A percentile compares a stretch with the other conserved stretches of the same genome.
These are phyloP conservation scores for Linnemannia elongata DNA, from an alignment of 192 early-diverging fungal species.

Conservation along the genomic window DNA sequence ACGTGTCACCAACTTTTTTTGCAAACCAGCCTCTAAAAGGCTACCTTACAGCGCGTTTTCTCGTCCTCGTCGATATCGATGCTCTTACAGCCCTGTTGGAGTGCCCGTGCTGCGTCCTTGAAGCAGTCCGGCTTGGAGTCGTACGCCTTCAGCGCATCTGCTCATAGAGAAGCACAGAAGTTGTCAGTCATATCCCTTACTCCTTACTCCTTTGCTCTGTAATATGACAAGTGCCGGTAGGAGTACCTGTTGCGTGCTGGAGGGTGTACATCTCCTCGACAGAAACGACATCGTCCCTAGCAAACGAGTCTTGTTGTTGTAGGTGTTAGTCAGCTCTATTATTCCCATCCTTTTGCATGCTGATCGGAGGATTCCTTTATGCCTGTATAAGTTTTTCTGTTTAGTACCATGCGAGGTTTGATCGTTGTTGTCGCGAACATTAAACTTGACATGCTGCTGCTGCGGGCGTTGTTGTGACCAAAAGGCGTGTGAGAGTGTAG, in stretches of 20 bases:
- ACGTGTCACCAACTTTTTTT: background rate
- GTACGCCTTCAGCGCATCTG: slow-evolving; percentile 40
- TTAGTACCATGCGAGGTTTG: background rate
- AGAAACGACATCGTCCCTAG: slow-evolving; percentile 7
- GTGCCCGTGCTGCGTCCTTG: slow-evolving; percentile 37
- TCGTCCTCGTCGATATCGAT: slow-evolving; percentile 49
- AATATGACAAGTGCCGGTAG: background rate
- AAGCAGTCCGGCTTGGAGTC: slow-evolving; percentile 54
- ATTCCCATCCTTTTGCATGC: background rate
- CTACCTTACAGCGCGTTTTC: slow-evolving; percentile 53
- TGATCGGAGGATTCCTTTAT: background rate
- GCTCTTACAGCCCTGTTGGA: slow-evolving; percentile 53
- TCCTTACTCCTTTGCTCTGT: background rate
- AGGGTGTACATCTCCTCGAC: slow-evolving; percentile 18
- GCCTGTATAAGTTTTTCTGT: background rate
- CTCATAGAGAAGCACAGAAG: background rate
- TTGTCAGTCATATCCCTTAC: background rate
- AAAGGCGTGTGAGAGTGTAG: background rate
- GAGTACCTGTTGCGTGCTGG: slow-evolving; percentile 29
- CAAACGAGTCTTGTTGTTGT: background rate
- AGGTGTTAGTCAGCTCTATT: background rate
- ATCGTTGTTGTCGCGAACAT: background rate
- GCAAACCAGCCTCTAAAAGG: background rate
- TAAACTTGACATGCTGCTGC: background rate
- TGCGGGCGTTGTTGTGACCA: background rate